Evolutionary conservation across 139 green algal species (phyloP).

Genomic region (Coccomyxa sp.): DNA sequence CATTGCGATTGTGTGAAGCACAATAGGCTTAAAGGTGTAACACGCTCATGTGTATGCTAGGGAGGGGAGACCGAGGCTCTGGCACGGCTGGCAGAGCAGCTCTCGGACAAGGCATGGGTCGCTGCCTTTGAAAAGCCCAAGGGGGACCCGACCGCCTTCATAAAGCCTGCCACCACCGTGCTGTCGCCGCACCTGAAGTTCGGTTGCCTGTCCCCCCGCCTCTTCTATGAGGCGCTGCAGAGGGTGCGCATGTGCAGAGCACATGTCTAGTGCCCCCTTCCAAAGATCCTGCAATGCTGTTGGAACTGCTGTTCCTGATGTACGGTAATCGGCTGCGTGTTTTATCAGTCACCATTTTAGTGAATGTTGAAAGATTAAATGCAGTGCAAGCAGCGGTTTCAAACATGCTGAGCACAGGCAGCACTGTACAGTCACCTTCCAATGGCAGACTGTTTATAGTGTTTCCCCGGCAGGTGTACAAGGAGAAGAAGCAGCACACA

Average conservation of each 20-base stretch:
- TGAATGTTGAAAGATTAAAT: background rate
- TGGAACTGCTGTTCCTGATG: background rate
- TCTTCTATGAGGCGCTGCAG: slow-evolving; percentile 42
- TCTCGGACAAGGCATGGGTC: slow-evolving; percentile 63
- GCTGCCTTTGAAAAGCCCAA: slow-evolving; percentile 85
- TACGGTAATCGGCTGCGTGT: background rate
- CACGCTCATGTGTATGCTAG: slow-evolving; percentile 9
- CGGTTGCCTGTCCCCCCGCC: slow-evolving; percentile 46
- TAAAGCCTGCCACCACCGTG: slow-evolving; percentile 72
- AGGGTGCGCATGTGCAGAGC: slow-evolving; percentile 11
- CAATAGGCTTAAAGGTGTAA: no score
- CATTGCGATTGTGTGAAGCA: no score
- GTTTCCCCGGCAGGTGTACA: slow-evolving; percentile 19
- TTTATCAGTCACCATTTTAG: background rate
- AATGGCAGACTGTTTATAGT: background rate
- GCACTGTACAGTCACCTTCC: background rate
- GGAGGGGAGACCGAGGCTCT: slow-evolving; percentile 72
- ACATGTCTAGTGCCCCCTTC: slow-evolving; percentile 5
- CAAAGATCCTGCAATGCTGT: background rate
- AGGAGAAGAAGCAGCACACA: slow-evolving; percentile 51
- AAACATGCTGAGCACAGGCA: background rate
- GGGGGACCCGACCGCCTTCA: slow-evolving; percentile 74
- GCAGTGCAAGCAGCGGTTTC: background rate
- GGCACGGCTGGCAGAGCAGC: slow-evolving; percentile 47
- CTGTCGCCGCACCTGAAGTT: slow-evolving; percentile 89